Evolutionary conservation across 2,329 filamentous ascomycete species (phyloP), one percentile per base, ranked within the genome.

Genomic region (Stagonosporopsis tanaceti): DNA sequence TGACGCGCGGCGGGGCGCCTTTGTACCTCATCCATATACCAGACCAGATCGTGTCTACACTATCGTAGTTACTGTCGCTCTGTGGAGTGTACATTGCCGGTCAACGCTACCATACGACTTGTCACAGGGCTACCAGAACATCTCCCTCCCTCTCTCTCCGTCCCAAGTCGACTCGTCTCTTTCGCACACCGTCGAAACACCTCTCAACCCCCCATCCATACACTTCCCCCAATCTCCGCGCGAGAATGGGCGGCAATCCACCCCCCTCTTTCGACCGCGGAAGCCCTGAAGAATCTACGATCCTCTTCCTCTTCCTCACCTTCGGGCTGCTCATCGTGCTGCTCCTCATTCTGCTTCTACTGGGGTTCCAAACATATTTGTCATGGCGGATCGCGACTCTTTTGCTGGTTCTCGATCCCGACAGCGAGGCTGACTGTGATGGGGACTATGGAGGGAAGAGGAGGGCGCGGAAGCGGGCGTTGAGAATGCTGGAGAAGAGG

Each of bases 281-380:
- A 9, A 24, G 22, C 41, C 41, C 28, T 4, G 59, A 69, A 20
- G 51, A 63, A 40, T 32, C 30, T 9, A 67, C 60, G 6, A 52
- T 63, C 17, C 60, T 71, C 25, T 62, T 67, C 42, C 65, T 72
- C 53, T 68, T 69, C 59, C 67, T 69, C 32, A 37, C 64, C 28
- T 70, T 72, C 48, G 67, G 65, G 2, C 64, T 68, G 24, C 57
- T 72, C 1, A 45, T 72, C 30, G 57, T 65, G 1, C 63, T 72
- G 2, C 53, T 68, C 15, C 61, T 72, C 0, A 39, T 71, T 8
- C 56, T 72, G 8, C 32, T 69, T 9, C 34, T 61, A 0, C 25
- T 68, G 0, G 41, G 53, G 0, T 58, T 69, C 22, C 67, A 70
- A 30, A 71, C 68, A 3, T 72, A 69, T 60, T 59, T 67, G 40